A percentile compares a stretch with the other conserved stretches of the same genome.
Evolutionary conservation across 177 flowering plant species (phyloP).

Genomic region (Vitis hybrid): DNA sequence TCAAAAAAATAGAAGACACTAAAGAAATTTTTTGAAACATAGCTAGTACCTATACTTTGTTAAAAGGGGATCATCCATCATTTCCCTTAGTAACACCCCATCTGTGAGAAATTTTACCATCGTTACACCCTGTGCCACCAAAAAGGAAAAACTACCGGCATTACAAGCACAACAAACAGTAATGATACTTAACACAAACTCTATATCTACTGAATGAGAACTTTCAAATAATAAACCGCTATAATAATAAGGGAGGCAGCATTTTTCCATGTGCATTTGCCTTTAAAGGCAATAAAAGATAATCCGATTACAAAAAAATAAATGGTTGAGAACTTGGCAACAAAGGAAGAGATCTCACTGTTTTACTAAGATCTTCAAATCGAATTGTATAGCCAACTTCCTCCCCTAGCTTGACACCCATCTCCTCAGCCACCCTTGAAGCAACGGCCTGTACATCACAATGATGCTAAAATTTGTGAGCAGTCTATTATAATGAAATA

Average conservation of each 20-base stretch:
- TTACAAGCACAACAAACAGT: neutral
- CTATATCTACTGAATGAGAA: neutral
- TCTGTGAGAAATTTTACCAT: constrained; percentile 91
- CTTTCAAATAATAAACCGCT: neutral
- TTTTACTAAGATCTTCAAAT: constrained; percentile 80
- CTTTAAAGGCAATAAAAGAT: neutral
- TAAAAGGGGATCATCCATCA: constrained; percentile 99
- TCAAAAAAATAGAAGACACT: neutral
- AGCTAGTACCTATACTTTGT: constrained; percentile 75
- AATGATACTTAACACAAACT: neutral
- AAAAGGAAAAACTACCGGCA: constrained; percentile 15
- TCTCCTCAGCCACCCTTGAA: constrained; percentile 94
- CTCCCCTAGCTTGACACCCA: constrained; percentile 96
- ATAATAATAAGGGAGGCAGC: neutral
- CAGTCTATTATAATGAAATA: neutral
- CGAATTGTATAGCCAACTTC: constrained; percentile 97
- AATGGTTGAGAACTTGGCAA: neutral
- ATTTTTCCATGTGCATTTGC: neutral
- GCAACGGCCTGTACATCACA: constrained; percentile 66
- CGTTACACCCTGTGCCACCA: constrained; percentile 64
- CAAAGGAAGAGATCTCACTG: constrained; percentile 34
- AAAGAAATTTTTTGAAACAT: neutral
- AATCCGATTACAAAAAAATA: neutral
- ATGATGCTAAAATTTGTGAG: neutral
- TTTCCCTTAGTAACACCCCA: constrained; percentile 91